Base-by-base conservation (phyloP, 1,284 basidiomycete genomes). In the Gomphus bonarii region DNA sequence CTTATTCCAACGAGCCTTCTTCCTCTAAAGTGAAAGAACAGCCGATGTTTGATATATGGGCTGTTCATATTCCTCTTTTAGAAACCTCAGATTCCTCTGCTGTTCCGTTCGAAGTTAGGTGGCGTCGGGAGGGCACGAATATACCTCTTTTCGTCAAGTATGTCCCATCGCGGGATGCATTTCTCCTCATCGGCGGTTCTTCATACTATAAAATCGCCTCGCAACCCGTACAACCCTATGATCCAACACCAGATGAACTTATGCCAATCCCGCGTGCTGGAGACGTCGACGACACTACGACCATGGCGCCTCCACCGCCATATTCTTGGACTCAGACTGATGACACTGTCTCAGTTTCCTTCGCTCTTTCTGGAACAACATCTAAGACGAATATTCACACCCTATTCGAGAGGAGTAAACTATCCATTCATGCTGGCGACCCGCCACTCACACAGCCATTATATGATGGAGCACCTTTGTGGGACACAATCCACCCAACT, bases 261-360 rank as follows among this genome's bases (percentile, higher is more conserved):
- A 81, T 75, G 0, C 80, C 85, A 1, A 81, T 88, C 47, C 85
- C 86, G 20, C 78, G 80, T 54, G 66, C 70, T 10, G 75, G 72
- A 55, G 85, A 88, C 66, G 46, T 20, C 8, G 22, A 46, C 40
- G 57, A 80, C 62, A 63, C 63, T 25, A 35, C 55, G 2, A 18
- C 66, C 66, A 50, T 57, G 18, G n/a, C 57, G 20, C 36, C 35
- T 61, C 85, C 82, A 6, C 80, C 80, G 18, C 86, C 90, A 0
- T 97, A 92, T 69, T 88, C 89, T 0, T 98, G 95, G 95, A 90
- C 84, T 0, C 95, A 98, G 67, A 86, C 87, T 3, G 68, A 80
- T 2, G 89, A 93, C 65, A 82, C 86, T 0, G 73, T 97, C 42
- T 93, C 90, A 0, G 69, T 97, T 58, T 85, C 83, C 0, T 85